Percentiles rank a stretch among this genome's conserved stretches.
These are phyloP conservation scores for Calonectria montana DNA, from an alignment of 2,329 filamentous ascomycete genomes.

Conservation along the genomic window DNA sequence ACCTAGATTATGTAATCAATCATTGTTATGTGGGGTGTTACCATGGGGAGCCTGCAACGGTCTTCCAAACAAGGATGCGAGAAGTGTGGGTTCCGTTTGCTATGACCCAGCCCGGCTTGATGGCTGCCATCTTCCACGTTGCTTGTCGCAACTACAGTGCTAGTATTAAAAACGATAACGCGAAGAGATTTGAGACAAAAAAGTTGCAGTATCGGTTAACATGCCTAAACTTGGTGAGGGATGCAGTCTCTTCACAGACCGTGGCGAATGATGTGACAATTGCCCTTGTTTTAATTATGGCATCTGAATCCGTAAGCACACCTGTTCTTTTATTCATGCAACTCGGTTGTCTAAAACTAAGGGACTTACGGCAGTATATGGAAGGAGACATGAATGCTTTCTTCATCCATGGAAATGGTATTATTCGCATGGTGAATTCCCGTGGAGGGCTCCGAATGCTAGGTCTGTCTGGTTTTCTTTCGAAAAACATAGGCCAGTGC, in stretches of 20 bases:
- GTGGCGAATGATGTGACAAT: slow-evolving; percentile 11
- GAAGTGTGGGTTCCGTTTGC: slow-evolving; percentile 29
- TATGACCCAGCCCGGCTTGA: slow-evolving; percentile 25
- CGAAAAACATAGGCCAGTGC: slow-evolving; percentile 4
- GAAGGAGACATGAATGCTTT: slow-evolving; percentile 9
- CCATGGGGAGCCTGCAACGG: background rate
- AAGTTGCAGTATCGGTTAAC: slow-evolving; percentile 13
- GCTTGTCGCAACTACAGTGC: slow-evolving; percentile 32
- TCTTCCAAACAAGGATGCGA: slow-evolving; percentile 5
- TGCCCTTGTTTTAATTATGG: slow-evolving; percentile 15
- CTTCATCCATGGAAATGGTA: background rate
- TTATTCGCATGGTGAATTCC: slow-evolving; percentile 6
- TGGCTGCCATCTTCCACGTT: slow-evolving; percentile 30
- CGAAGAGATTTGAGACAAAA: background rate
- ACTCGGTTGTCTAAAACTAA: background rate
- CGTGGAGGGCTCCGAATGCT: background rate
- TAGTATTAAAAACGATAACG: slow-evolving; percentile 17
- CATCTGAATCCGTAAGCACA: slow-evolving; percentile 9
- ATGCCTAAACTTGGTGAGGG: background rate
- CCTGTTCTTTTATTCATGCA: background rate
- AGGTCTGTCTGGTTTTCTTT: slow-evolving; percentile 6
- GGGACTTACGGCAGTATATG: background rate
- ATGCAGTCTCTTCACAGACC: background rate
- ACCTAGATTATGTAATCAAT: background rate
- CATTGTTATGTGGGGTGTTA: slow-evolving; percentile 4